These are phyloP conservation scores for Quercus dentata DNA, from an alignment of 306 rosid genomes.

Conservation along the genomic window DNA sequence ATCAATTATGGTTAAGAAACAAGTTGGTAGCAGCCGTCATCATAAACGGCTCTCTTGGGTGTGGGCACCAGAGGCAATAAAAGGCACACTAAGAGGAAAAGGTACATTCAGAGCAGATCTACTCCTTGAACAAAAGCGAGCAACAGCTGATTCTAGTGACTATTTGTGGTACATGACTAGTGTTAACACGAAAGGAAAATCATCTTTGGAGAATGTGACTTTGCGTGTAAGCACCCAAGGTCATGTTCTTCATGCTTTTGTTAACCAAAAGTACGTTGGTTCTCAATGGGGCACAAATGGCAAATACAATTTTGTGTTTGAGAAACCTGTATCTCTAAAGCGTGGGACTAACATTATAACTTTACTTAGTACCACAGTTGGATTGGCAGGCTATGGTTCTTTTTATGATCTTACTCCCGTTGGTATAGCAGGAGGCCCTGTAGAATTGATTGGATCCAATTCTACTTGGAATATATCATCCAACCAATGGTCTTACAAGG, in stretches of 20 bases:
- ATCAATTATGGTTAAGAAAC: no score
- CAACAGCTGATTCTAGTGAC: constrained; percentile 40
- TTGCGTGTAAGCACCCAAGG: background rate
- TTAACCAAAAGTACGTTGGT: constrained; percentile 50
- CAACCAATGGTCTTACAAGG: constrained; percentile 43
- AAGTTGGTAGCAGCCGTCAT: no score
- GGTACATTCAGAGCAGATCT: background rate
- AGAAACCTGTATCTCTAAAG: constrained; percentile 29
- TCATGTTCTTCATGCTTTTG: constrained; percentile 41
- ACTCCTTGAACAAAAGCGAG: constrained; percentile 43
- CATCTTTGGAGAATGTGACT: background rate
- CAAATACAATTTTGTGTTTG: constrained; percentile 23
- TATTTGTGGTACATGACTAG: constrained; percentile 61
- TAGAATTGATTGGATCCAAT: constrained; percentile 39
- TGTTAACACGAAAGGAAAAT: background rate
- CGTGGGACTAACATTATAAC: constrained; percentile 41
- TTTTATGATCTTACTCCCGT: constrained; percentile 26
- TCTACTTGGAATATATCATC: constrained; percentile 38
- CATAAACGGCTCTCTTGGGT: constrained; percentile 17
- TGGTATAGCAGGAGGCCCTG: constrained; percentile 36
- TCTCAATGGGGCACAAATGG: constrained; percentile 39
- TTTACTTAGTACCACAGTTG: constrained; percentile 47
- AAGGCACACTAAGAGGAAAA: constrained; percentile 23
- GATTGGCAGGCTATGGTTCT: constrained; percentile 44
- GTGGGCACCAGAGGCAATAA: constrained; percentile 43